Evolutionary conservation across 768 basidiomycete species (phyloP), one percentile per base, ranked within the genome.

Genomic region (Phlebiopsis flavidoalba): DNA sequence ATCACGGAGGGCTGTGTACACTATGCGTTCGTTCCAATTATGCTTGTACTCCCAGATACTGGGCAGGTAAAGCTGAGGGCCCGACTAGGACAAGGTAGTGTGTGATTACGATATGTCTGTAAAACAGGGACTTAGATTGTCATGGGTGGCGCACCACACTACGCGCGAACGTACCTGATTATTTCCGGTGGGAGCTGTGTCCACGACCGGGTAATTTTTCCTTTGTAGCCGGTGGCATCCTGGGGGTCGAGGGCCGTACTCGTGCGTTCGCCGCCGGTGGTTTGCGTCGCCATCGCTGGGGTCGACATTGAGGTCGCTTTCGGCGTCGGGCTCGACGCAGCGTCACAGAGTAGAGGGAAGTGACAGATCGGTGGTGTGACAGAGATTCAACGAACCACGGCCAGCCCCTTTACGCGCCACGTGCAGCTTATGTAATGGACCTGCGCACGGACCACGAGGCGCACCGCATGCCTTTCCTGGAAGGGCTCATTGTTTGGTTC

Each of bases 1-100:
- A 75, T 89, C 85, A 69, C 87, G 86, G 65, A 89, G 71, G 50
- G 79, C 76, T 11, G 79, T 77, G 70, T 82, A 90, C 1, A 85
- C 80, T 73, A 87, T 82, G 61, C 86, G 76, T 10, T 79, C 77
- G 48, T 82, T 80, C 88, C 87, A 89, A 14, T 76, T 69, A 51
- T 84, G 80, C 58, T 77, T 79, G 71, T 67, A 72, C 66, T 75
- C 76, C 79, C 79, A 81, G 35, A 75, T 72, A 0, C 65, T 73
- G 1, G 87, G 54, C 87, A 64, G 74, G 78, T 64, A 83, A 81
- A 33, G 67, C 75, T 6, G 69, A 0, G 69, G 67, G 24, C 81
- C n/a, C 64, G 69, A 73, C 69, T 79, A 82, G 77, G 71, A 78
- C 71, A 40, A 89, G 78, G 69, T 82, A 83, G 66, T 82, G 66